These are phyloP conservation scores for Gossypium arboreum DNA, from an alignment of 345 rosid genomes.

Conservation along the genomic window DNA sequence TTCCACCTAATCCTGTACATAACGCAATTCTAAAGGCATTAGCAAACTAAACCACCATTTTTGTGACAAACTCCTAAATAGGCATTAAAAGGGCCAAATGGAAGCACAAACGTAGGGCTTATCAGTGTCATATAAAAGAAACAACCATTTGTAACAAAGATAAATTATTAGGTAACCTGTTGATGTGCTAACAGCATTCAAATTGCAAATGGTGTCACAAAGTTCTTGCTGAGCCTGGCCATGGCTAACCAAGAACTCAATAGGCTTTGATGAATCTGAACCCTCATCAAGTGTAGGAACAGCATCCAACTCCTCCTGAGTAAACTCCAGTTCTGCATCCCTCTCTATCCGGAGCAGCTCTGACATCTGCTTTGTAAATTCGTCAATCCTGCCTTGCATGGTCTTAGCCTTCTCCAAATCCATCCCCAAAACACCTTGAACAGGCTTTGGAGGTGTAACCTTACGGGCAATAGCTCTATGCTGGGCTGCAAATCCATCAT, in stretches of 20 bases:
- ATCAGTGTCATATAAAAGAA: constrained; percentile 1
- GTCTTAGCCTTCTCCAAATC: constrained; percentile 66
- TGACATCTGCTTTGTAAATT: constrained; percentile 64
- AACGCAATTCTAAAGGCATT: constrained; percentile 17
- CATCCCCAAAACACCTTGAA: constrained; percentile 82
- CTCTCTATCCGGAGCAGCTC: constrained; percentile 82
- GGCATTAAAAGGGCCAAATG: constrained; percentile 2
- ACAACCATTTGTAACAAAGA: constrained; percentile 7
- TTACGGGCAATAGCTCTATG: constrained; percentile 82
- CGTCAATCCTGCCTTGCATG: constrained; percentile 73
- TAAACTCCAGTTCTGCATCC: constrained; percentile 88
- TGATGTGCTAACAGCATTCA: constrained; percentile 77
- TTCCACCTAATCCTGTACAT: constrained; percentile 82
- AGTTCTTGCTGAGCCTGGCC: constrained; percentile 92
- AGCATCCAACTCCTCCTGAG: constrained; percentile 91
- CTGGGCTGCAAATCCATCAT: constrained; percentile 65
- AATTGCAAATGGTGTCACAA: constrained; percentile 94
- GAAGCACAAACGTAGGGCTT: constrained; percentile 10
- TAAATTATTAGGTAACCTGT: constrained; percentile 47
- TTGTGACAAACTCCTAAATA: neutral
- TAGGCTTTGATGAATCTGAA: constrained; percentile 65
- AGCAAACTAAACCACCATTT: constrained; percentile 13
- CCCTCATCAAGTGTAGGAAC: constrained; percentile 73
- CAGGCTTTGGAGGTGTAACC: constrained; percentile 51
- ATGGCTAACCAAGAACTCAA: constrained; percentile 93